These are phyloP conservation scores for Diaporthe sp. DNA, from an alignment of 2,329 filamentous ascomycete species.

Conservation along the genomic window DNA sequence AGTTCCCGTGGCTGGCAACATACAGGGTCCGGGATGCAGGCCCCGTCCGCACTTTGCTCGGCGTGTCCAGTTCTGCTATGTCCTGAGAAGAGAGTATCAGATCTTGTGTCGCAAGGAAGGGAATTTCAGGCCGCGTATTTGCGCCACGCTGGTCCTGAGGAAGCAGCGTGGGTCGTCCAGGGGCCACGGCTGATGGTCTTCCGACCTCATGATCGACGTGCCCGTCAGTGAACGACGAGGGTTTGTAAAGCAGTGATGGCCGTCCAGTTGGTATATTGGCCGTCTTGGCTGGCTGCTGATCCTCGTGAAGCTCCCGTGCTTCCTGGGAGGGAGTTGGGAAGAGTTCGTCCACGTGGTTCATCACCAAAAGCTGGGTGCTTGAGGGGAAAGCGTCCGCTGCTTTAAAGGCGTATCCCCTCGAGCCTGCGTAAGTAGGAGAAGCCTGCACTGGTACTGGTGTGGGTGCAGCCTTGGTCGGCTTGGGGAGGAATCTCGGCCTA, in stretches of 20 bases:
- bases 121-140: conserved; percentile 42
- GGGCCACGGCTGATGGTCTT: conserved; percentile 20
- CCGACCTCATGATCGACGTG: neutral
- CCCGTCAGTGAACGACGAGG: neutral
- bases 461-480: conserved; percentile 24
- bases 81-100: conserved; percentile 62
- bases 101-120: conserved; percentile 61
- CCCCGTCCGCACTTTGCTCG: conserved; percentile 27
- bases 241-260: neutral
- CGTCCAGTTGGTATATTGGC: neutral
- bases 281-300: conserved; percentile 41
- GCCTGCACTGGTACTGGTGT: conserved; percentile 29
- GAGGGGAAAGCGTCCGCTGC: conserved; percentile 46
- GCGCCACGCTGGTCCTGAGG: neutral
- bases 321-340: conserved; percentile 71
- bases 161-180: conserved; percentile 6
- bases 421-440: conserved; percentile 36
- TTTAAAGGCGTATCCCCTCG: neutral
- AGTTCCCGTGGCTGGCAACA: neutral
- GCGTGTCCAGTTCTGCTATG: conserved; percentile 56
- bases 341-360: conserved; percentile 64
- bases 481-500: conserved; percentile 34
- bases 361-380: conserved; percentile 68
- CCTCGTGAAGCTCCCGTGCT: conserved; percentile 63
- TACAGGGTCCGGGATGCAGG: neutral